Evolutionary conservation across 805 yeast genomes (phyloP).

Genomic region (Jamesozyma gamospora): DNA sequence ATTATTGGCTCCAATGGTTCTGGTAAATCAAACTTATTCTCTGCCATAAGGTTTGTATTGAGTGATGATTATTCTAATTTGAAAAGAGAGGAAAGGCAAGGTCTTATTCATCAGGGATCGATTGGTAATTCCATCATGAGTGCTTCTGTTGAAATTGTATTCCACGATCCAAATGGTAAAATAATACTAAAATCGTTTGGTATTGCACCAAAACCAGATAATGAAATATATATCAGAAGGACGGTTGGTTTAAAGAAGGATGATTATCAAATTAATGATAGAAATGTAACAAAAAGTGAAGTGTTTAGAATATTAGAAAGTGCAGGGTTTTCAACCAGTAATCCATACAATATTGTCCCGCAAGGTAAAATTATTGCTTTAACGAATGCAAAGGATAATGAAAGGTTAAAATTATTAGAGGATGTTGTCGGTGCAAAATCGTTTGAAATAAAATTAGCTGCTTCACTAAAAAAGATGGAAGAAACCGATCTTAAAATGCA

Average conservation of each 20-base stretch:
- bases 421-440: conserved; percentile 94
- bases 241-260: conserved; percentile 91
- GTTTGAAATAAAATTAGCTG: conserved; percentile 71
- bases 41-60: conserved; percentile 86
- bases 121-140: conserved; percentile 76
- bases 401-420: conserved; percentile 66
- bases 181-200: conserved; percentile 46
- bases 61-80: conserved; percentile 83
- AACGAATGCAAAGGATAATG: conserved; percentile 81
- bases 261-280: conserved; percentile 77
- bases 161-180: conserved; percentile 70
- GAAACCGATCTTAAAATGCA: conserved; percentile 59
- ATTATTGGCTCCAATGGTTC: conserved; percentile 92
- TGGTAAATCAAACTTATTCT: conserved; percentile 91
- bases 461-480: conserved; percentile 70
- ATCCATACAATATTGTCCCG: conserved; percentile 94
- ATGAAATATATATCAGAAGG: conserved; percentile 67
- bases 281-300: conserved; percentile 69
- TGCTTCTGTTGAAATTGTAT: conserved; percentile 82
- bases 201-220: conserved; percentile 28
- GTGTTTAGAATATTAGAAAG: conserved; percentile 74
- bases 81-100: conserved; percentile 76
- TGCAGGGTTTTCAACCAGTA: conserved; percentile 84
- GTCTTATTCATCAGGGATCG: conserved; percentile 81
- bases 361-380: conserved; percentile 86